Evolutionary conservation across 768 basidiomycete genomes (phyloP).

Genomic region (Russula virescens): DNA sequence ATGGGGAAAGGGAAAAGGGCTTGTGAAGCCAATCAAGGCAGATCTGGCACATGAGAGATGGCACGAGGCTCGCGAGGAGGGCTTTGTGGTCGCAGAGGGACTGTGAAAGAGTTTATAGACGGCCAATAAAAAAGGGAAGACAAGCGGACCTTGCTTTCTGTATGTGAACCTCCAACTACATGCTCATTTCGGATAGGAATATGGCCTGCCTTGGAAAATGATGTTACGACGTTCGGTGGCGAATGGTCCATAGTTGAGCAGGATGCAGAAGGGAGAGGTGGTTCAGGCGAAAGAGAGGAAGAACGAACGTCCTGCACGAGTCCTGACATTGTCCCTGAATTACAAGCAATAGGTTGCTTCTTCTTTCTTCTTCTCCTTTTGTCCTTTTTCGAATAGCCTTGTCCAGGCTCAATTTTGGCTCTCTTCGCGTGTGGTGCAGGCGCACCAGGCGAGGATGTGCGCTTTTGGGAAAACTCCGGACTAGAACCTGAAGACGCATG

Average conservation of each 20-base stretch:
- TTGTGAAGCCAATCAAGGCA: conserved; percentile 69
- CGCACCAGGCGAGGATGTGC: neutral
- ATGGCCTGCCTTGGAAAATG: neutral
- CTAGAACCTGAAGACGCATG: neutral
- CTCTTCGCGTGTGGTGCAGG: neutral
- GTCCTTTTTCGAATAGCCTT: conserved; percentile 20
- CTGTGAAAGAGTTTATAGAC: conserved; percentile 6
- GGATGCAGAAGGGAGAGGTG: neutral
- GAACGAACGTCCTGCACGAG: neutral
- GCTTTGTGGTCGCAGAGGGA: conserved; percentile 41
- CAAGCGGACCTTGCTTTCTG: conserved; percentile 12
- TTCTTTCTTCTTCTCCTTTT: conserved; percentile 30
- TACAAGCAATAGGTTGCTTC: conserved; percentile 25
- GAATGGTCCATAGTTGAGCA: neutral
- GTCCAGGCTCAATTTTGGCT: neutral
- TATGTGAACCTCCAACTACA: neutral
- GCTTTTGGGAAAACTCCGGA: conserved; percentile 3
- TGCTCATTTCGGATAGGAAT: neutral
- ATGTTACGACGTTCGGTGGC: neutral
- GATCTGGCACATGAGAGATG: conserved; percentile 70
- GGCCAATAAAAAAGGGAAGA: neutral
- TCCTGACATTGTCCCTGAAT: neutral
- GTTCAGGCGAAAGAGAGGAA: neutral
- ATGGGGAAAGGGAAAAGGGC: conserved; percentile 70
- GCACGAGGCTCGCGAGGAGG: conserved; percentile 49